phyloP scores from a whole-genome alignment of 495 filamentous ascomycete species.

The Choiromyces venosus region DNA sequence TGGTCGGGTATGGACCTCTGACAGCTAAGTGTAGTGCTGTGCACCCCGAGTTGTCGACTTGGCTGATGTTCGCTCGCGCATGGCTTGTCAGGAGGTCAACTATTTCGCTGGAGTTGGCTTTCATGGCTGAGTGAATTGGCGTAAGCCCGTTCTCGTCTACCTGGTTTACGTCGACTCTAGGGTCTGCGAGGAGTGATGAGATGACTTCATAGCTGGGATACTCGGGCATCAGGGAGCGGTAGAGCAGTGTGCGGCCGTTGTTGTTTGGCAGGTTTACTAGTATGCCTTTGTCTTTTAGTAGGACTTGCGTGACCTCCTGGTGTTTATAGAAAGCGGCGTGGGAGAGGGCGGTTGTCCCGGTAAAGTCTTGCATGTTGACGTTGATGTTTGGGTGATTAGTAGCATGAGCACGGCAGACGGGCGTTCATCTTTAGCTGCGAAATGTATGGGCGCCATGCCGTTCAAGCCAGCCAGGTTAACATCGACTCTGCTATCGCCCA shows the following conservation, averaged over 20 bases:
- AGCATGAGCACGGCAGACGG: too few species aligned
- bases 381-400: too few species aligned
- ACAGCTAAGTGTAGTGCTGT: too few species aligned
- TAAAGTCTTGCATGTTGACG: too few species aligned
- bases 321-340: background rate
- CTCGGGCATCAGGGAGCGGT: background rate
- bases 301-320: too few species aligned
- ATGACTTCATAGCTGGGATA: background rate
- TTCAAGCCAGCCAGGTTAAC: too few species aligned
- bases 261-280: background rate
- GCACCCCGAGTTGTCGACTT: background rate
- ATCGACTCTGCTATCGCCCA: too few species aligned
- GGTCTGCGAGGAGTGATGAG: background rate
- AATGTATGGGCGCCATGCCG: too few species aligned
- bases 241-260: background rate
- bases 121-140: too few species aligned
- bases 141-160: background rate
- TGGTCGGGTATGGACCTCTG: background rate
- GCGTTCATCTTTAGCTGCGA: too few species aligned
- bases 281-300: background rate
- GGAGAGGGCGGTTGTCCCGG: background rate
- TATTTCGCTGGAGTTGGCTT: background rate
- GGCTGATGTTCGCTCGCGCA: too few species aligned
- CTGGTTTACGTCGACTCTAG: background rate
- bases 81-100: background rate